Evolutionary conservation across 306 rosid species (phyloP), one percentile per base, ranked within the genome.

Genomic region (Crataegus laevigata): DNA sequence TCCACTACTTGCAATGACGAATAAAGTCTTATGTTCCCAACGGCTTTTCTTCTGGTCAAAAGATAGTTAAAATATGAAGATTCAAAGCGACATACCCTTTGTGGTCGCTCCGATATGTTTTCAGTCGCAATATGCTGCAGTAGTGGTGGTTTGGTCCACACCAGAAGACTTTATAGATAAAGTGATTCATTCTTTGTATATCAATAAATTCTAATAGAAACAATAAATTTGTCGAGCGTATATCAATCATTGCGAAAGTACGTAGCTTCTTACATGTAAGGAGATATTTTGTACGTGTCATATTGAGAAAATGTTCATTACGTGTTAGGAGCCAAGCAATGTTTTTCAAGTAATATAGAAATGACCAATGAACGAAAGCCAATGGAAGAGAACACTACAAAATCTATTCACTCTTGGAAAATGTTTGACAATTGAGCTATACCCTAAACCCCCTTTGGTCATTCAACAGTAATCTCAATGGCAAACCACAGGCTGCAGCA

Each of bases 401-500:
- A 63, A 63, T 14, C 68, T 30, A 54, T 47, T 52, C 66, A 26
- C 17, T n/a, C 67, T 67, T 66, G 65, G 66, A 71, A 74, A 43
- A 67, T 21, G 32, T 73, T 78, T 78, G 65, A 52, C 65, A 74
- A 70, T 69, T 30, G 69, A 74, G 73, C 76, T 73, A 51, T 69
- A 82, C 40, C 58, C 32, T 61, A 64, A 81, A 72, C 17, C 29
- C 66, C 60, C 28, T 75, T 2, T 0, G 38, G 57, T 71, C 75
- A 38, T 55, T 34, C 24, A 75, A 26, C 38, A 55, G 65, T 73
- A n/a, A 78, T 71, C 47, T 68, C 71, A 85, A 36, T 25, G 77
- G 74, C 29, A 84, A 67, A 82, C 69, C 79, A 77, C 75, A 55
- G 61, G 17, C 63, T 5, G 54, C 54, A 17, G 54, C 85, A 78